These are phyloP conservation scores for Beauveria rudraprayagi DNA, from an alignment of 2,329 filamentous ascomycete species.

Conservation along the genomic window DNA sequence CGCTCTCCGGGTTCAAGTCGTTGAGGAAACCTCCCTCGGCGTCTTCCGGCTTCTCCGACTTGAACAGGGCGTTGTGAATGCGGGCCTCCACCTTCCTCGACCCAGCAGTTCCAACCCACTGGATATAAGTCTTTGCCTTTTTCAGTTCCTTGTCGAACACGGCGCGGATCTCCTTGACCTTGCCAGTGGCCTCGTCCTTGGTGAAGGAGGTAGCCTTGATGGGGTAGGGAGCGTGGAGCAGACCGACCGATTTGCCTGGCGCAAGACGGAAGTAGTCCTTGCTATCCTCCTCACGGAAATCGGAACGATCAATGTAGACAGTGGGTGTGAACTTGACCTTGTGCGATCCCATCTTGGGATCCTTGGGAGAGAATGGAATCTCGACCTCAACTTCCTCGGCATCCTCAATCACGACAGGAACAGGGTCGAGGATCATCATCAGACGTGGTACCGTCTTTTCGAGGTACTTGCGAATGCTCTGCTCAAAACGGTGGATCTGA, in stretches of 20 bases:
- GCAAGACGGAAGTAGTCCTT: conserved; percentile 68
- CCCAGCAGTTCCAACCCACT: conserved; percentile 70
- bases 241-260: conserved; percentile 62
- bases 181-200: conserved; percentile 52
- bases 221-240: conserved; percentile 59
- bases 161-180: conserved; percentile 52
- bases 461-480: conserved; percentile 75
- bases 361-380: conserved; percentile 76
- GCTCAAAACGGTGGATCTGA: conserved; percentile 74
- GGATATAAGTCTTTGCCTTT: conserved; percentile 75
- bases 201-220: conserved; percentile 58
- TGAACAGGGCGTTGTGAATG: conserved; percentile 77
- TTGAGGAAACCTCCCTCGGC: conserved; percentile 73
- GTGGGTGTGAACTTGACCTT: conserved; percentile 60
- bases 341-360: conserved; percentile 57
- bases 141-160: conserved; percentile 61
- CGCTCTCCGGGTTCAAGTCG: conserved; percentile 77
- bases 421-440: conserved; percentile 81
- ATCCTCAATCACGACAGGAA: conserved; percentile 76
- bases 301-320: conserved; percentile 75
- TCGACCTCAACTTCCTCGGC: conserved; percentile 54
- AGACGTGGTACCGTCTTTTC: conserved; percentile 81
- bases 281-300: conserved; percentile 63
- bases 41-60: conserved; percentile 71
- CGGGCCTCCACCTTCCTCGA: conserved; percentile 65